A percentile compares a stretch with the other conserved stretches of the same genome.
phyloP scores from a whole-genome alignment of 139 green algal genomes.

The Yamagishiella unicocca region DNA sequence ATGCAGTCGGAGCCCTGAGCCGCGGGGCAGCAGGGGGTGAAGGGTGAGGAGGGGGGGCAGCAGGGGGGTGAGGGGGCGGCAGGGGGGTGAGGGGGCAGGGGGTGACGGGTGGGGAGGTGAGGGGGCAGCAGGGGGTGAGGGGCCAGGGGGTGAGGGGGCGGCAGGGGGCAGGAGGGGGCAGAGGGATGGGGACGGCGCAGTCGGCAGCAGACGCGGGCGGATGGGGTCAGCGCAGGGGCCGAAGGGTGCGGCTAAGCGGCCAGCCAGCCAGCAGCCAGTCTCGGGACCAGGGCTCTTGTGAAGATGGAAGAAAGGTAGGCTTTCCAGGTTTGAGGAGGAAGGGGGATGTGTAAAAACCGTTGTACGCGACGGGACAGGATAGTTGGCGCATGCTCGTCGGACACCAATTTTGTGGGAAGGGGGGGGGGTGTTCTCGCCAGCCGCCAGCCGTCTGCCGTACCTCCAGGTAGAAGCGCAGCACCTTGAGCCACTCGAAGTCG shows the following conservation, averaged over 20 bases:
- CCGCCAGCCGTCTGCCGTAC: neutral
- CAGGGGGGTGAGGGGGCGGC: neutral
- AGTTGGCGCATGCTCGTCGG: too few relatives aligned
- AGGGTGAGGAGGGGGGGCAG: neutral
- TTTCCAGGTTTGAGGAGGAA: neutral
- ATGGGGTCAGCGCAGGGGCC: too few relatives aligned
- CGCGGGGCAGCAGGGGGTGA: neutral
- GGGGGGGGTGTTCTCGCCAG: neutral
- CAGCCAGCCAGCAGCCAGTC: too few relatives aligned
- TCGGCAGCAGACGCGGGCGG: too few relatives aligned
- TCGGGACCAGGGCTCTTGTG: neutral
- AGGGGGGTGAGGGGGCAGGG: too few relatives aligned
- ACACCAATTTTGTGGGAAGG: neutral
- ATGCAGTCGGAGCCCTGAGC: slow-evolving; percentile 23
- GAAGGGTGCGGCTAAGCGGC: too few relatives aligned
- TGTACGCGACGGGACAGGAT: too few relatives aligned
- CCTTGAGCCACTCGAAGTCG: slow-evolving; percentile 60
- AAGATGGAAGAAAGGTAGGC: neutral
- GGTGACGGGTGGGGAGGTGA: too few relatives aligned
- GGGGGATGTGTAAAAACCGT: too few relatives aligned
- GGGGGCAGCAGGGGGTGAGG: neutral
- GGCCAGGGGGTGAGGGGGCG: neutral
- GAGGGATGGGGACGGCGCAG: too few relatives aligned
- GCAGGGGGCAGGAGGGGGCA: too few relatives aligned
- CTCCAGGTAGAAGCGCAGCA: slow-evolving; percentile 61